Base-by-base conservation (phyloP, 495 filamentous ascomycete genomes). In the Jackrogersella multiformis region DNA sequence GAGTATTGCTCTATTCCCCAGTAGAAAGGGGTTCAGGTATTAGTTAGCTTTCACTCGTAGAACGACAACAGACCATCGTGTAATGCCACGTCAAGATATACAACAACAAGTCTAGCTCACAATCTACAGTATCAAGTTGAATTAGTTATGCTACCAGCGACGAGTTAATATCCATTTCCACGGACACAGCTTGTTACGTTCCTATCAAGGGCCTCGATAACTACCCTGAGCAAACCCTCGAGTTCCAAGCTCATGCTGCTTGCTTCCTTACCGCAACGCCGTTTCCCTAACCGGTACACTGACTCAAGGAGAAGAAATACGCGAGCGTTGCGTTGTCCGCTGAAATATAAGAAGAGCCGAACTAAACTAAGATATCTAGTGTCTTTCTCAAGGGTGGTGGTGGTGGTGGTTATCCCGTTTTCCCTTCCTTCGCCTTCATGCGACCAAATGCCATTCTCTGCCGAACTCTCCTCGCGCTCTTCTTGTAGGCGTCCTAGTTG, bases 401-500 rank as follows among this genome's bases (percentile, higher is more conserved):
- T 16, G 15, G n/a, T 36, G 18, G 48, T 36, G 5, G 24, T 21
- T 42, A 15, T 48, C 54, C 44, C 38, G 28, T 12, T 46, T 45
- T 54, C 48, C 46, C 21, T 23, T 12, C 16, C 16, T 21, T 15
- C 15, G 23, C n/a, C 5, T 13, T 26, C 12, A 13, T 9, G 9
- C n/a, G n/a, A n/a, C n/a, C n/a, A n/a, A n/a, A n/a, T n/a, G n/a
- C n/a, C n/a, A n/a, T n/a, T n/a, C n/a, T 15, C 2, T 20, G 7
- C 3, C 45, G 18, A 28, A 24, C 28, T 15, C 38, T 12, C 15
- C 26, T 9, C n/a, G n/a, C n/a, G n/a, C n/a, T n/a, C n/a, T n/a
- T n/a, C n/a, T n/a, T n/a, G n/a, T n/a, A n/a, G 32, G 5, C 46
- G 39, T 21, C 55, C 71, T 85, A 95, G 82, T 96, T 94, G 78